Conservation (phyloP, 2,329 filamentous ascomycete genomes). For the Thielaviopsis punctulata region DNA sequence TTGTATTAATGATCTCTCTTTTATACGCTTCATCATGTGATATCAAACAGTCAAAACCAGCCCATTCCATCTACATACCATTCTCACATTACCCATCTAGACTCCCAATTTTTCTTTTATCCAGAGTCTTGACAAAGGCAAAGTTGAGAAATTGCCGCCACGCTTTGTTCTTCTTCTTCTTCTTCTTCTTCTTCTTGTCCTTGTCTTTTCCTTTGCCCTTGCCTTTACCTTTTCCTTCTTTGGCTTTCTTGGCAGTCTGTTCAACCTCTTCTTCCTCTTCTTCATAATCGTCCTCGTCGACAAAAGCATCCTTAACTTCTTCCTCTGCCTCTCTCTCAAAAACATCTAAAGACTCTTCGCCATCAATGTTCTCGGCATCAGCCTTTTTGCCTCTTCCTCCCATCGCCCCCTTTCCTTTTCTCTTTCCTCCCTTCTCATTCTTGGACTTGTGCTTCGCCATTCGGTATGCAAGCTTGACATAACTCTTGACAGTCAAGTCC, state of each 20-base stretch:
- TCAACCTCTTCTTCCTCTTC: constrained; percentile 16
- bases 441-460: constrained; percentile 40
- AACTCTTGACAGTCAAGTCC: constrained; percentile 72
- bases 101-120: constrained; percentile 44
- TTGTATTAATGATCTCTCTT: no score
- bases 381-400: neutral
- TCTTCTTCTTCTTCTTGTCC: constrained; percentile 34
- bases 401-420: neutral
- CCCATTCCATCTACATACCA: no score
- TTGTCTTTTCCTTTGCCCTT: constrained; percentile 30
- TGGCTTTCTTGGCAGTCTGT: constrained; percentile 16
- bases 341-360: neutral
- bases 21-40: no score
- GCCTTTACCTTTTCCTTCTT: constrained; percentile 21
- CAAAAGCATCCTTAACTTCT: constrained; percentile 12
- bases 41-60: no score
- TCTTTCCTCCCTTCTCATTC: neutral
- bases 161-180: constrained; percentile 42
- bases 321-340: constrained; percentile 13
- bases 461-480: constrained; percentile 59
- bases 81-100: constrained; percentile 13
- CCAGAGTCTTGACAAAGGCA: constrained; percentile 62
- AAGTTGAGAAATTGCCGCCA: constrained; percentile 66
- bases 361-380: neutral
- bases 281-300: constrained; percentile 16